phyloP scores from a whole-genome alignment of 2,329 filamentous ascomycete species.

The Clarireedia monteithiana region DNA sequence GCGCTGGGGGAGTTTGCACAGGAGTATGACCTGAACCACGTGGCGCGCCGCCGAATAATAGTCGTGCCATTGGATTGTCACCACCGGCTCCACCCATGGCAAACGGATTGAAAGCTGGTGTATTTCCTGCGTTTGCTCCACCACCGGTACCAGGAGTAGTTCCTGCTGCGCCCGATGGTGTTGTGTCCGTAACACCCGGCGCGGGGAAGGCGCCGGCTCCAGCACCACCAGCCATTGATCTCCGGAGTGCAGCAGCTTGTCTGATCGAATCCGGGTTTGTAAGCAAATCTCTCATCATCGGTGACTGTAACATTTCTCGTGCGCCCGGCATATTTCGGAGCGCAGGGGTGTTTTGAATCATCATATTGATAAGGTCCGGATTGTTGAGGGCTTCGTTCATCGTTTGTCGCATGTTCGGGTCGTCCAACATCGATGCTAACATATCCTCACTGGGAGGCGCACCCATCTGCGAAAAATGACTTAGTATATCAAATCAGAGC shows the following conservation, averaged over 20 bases:
- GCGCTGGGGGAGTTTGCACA: slow-evolving; percentile 25
- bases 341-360: slow-evolving; percentile 87
- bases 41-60: slow-evolving; percentile 37
- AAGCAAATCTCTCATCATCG: slow-evolving; percentile 85
- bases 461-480: slow-evolving; percentile 60
- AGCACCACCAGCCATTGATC: slow-evolving; percentile 50
- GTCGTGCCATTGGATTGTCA: slow-evolving; percentile 53
- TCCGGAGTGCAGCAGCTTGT: slow-evolving; percentile 75
- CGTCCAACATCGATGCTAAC: slow-evolving; percentile 76
- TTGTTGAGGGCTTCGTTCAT: slow-evolving; percentile 96
- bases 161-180: slow-evolving; percentile 40
- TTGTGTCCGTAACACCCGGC: slow-evolving; percentile 85
- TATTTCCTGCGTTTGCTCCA: slow-evolving; percentile 11
- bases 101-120: slow-evolving; percentile 21
- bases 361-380: slow-evolving; percentile 87
- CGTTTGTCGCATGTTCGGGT: slow-evolving; percentile 76
- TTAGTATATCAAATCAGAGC: slow-evolving; percentile 15
- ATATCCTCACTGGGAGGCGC: slow-evolving; percentile 75
- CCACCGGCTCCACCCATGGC: slow-evolving; percentile 27
- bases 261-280: slow-evolving; percentile 81
- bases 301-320: slow-evolving; percentile 79
- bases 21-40: slow-evolving; percentile 21
- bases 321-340: slow-evolving; percentile 64
- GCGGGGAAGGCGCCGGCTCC: slow-evolving; percentile 66
- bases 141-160: slow-evolving; percentile 18